Conservation (phyloP, 257 asterid genomes). For the Osmanthus fragrans region DNA sequence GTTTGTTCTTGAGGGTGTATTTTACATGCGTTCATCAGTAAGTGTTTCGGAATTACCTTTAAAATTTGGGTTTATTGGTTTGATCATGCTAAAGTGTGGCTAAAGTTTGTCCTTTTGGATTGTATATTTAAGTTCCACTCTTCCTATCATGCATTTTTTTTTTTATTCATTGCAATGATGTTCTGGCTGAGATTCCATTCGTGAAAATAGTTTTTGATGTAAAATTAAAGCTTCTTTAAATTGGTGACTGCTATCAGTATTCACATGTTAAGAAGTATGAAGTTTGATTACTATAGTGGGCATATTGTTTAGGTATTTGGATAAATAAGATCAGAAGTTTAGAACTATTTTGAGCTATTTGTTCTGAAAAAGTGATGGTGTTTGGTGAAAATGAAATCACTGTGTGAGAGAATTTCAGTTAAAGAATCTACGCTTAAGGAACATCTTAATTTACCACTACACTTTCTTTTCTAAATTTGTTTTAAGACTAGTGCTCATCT, state of each 20-base stretch:
- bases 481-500: background rate
- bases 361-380: background rate
- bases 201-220: background rate
- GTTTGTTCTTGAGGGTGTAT: background rate
- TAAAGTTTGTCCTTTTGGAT: background rate
- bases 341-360: background rate
- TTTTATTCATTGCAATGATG: background rate
- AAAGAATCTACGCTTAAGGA: background rate
- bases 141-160: background rate
- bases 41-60: background rate
- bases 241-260: background rate
- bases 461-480: background rate
- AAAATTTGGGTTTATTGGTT: background rate
- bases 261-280: background rate
- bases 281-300: background rate
- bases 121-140: background rate
- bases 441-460: background rate
- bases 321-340: background rate
- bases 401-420: background rate
- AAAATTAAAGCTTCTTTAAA: background rate
- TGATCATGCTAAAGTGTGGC: conserved; percentile 1
- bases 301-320: background rate
- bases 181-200: background rate
- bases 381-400: background rate
- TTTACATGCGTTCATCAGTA: background rate